phyloP scores from a whole-genome alignment of 108 stramenopile species.

The Ochromonas danica region DNA sequence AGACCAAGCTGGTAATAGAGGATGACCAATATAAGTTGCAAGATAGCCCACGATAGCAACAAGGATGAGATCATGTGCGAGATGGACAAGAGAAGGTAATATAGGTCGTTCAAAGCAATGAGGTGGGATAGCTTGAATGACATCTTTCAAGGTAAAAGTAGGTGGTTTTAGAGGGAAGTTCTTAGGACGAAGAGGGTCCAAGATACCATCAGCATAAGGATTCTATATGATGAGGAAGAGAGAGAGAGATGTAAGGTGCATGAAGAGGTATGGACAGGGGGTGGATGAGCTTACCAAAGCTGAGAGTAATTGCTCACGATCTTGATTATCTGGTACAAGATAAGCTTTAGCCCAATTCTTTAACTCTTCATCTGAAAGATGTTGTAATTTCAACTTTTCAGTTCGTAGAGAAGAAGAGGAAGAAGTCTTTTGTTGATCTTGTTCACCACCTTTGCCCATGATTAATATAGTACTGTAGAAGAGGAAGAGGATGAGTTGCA shows the following conservation, averaged over 20 bases:
- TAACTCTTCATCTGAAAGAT: no score
- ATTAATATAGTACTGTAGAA: no score
- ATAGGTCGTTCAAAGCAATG: constrained; percentile 90
- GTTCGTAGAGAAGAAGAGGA: no score
- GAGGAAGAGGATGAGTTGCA: no score
- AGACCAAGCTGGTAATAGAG: constrained; percentile 51
- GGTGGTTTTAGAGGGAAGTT: constrained; percentile 51
- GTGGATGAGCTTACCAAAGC: no score
- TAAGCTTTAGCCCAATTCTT: constrained; percentile 50
- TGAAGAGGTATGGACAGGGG: no score
- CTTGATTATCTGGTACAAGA: constrained; percentile 38
- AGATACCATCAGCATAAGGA: constrained; percentile 40
- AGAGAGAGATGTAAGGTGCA: no score
- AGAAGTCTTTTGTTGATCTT: no score
- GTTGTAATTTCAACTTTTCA: no score
- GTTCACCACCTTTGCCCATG: no score
- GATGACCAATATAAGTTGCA: constrained; percentile 70
- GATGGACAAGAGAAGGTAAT: constrained; percentile 73
- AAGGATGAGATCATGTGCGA: constrained; percentile 73
- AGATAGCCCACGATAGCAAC: constrained; percentile 78
- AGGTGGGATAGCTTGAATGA: constrained; percentile 66
- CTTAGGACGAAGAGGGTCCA: constrained; percentile 48
- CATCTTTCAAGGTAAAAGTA: constrained; percentile 53
- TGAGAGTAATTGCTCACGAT: no score
- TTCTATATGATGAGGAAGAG: background rate